Base-by-base conservation (phyloP, 495 filamentous ascomycete species). In the Neurospora sp. region DNA sequence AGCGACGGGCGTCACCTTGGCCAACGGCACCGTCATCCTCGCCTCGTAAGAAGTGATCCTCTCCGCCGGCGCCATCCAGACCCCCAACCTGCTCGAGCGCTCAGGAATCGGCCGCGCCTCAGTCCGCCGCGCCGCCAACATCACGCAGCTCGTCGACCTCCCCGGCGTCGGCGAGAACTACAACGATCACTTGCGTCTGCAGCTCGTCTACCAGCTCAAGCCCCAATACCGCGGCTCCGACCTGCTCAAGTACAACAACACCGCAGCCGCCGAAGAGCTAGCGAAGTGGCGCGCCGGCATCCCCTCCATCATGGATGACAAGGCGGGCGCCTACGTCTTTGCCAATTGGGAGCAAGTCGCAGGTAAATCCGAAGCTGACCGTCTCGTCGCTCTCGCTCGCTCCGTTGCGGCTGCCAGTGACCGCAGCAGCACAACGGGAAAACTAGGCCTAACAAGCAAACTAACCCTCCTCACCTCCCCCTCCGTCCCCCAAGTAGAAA, bases 31-130 rank as follows among this genome's bases (percentile, higher is more conserved):
- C 8, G 45, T 40, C 22, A 68, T 89, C 48, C 59, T 68, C 9
- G 87, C 83, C 8, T 76, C 73, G 5, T 81, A 83, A 44, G 86
- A 89, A 42, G 84, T 90, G 0, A 85, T 91, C 71, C 76, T 90
- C 8, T 85, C 86, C 9, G 40, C 42, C 42, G 42, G 86, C 86
- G 69, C 84, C 39, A 78, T 87, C 35, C 80, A 84, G 17, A n/a
- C 17, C 6, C 40, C 40, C 40, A 41, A 41, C 40, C 40, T 41
- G 40, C 12, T 41, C 10, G 40, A 41, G 40, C 40, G 40, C 12
- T 41, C 40, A 41, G 40, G 40, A 12, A 41, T 41, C 40, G 40
- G 40, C 40, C 4, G 42, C 6, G 42, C 42, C 16, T 17, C 41
- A 2, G 41, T 42, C 16, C 2, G 84, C 86, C 8, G 39, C 39